Evolutionary conservation across 768 basidiomycete species (phyloP), one percentile per base, ranked within the genome.

Genomic region (Tephrocybe rancida): DNA sequence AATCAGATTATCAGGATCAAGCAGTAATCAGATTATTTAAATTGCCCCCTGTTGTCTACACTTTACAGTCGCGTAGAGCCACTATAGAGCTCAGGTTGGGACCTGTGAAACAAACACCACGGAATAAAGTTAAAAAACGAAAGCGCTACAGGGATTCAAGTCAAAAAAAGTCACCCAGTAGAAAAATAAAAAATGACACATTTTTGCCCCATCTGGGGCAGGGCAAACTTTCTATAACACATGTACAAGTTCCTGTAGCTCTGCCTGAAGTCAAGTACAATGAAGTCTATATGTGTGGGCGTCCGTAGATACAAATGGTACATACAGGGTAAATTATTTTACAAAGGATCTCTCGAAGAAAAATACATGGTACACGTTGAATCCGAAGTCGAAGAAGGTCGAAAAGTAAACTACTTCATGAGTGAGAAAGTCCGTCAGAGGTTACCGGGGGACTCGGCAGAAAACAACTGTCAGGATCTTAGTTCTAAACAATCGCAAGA

Each of bases 401-500:
- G 21, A 21, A 25, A 32, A 19, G 27, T 21, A 21, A 24, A 35
- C n/a, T n/a, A 19, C 18, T 6, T 14, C n/a, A 21, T 13, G 9
- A 44, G 8, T 5, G 25, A 39, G 25, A 52, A 41, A 45, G 47
- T 13, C 30, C 5, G n/a, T 64, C 63, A 73, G 35, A 74, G 62
- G 47, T 68, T 68, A 21, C 73, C 72, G 21, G 73, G 75, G 38
- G 71, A 74, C 64, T 76, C 75, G 18, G 75, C 75, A 47, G 75
- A 70, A 62, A 76, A 75, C 10, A 75, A 59, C 73, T 75, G 51
- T 32, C 52, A 39, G 18, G 21, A 46, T 27, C 4, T 52, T 34
- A 34, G 22, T 29, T 34, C 14, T 47, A 19, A 10, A 45, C 16
- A n/a, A 53, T 25, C 22, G 34, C 21, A 42, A 25, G 26, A 35